Evolutionary conservation across 768 basidiomycete species (phyloP).

Genomic region (Lyophyllum decastes): DNA sequence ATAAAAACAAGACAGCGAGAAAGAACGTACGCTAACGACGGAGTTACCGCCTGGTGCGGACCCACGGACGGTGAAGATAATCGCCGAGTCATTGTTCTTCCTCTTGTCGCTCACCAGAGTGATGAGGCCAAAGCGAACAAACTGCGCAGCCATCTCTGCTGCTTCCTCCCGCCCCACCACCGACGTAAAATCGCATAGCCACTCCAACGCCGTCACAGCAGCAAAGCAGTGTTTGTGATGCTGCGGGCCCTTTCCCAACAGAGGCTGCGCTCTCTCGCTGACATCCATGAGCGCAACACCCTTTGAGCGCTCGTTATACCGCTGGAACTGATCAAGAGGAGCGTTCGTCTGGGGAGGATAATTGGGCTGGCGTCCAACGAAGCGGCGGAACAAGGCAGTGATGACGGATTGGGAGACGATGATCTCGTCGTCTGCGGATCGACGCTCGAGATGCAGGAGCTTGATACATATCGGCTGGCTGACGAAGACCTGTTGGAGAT

Average conservation of each 20-base stretch:
- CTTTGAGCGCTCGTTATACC: slow-evolving; percentile 80
- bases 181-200: slow-evolving; percentile 97
- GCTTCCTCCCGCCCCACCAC: slow-evolving; percentile 96
- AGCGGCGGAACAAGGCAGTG: slow-evolving; percentile 94
- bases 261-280: slow-evolving; percentile 62
- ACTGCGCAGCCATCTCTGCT: slow-evolving; percentile 96
- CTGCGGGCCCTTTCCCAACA: slow-evolving; percentile 47
- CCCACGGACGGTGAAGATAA: slow-evolving; percentile 90
- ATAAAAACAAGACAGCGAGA: slow-evolving; percentile 5
- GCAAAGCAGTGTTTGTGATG: slow-evolving; percentile 77
- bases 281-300: slow-evolving; percentile 73
- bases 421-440: slow-evolving; percentile 93
- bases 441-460: slow-evolving; percentile 93
- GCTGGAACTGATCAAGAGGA: slow-evolving; percentile 61
- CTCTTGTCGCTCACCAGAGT: slow-evolving; percentile 86
- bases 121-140: slow-evolving; percentile 93
- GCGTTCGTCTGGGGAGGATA: slow-evolving; percentile 53
- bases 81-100: slow-evolving; percentile 88
- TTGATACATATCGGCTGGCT: slow-evolving; percentile 97
- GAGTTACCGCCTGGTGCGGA: slow-evolving; percentile 76
- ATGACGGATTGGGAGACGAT: slow-evolving; percentile 93
- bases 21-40: slow-evolving; percentile 62
- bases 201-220: slow-evolving; percentile 88
- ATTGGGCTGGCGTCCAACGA: slow-evolving; percentile 87
- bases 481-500: slow-evolving; percentile 86